Evolutionary conservation across 2,329 filamentous ascomycete genomes (phyloP).

Genomic region (Pseudogymnoascus sp.): DNA sequence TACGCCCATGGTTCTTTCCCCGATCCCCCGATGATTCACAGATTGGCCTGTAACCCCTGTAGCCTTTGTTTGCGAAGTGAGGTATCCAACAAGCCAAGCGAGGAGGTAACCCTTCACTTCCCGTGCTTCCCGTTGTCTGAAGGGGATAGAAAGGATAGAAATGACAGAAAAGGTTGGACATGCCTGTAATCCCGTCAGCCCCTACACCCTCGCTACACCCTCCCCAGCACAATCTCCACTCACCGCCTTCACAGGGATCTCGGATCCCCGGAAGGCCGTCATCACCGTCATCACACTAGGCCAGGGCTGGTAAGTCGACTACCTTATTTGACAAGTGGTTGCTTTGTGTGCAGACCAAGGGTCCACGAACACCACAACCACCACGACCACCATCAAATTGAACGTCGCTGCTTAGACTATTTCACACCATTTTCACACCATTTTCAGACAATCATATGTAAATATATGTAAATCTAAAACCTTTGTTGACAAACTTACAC

Average conservation of each 20-base stretch:
- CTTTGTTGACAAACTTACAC: background rate
- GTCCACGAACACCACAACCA: too few relatives aligned
- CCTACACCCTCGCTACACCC: background rate
- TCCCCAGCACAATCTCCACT: background rate
- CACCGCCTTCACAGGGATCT: background rate
- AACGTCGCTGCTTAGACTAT: background rate
- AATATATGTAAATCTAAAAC: background rate
- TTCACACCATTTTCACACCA: too few relatives aligned
- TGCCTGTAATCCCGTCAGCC: background rate
- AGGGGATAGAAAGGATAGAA: too few relatives aligned
- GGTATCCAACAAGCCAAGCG: background rate
- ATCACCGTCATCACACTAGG: background rate
- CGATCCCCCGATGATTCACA: background rate
- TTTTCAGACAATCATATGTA: background rate
- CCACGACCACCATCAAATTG: background rate
- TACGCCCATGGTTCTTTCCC: background rate
- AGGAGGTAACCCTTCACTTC: background rate
- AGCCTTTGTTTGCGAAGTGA: background rate
- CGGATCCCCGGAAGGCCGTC: background rate
- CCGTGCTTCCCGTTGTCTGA: background rate
- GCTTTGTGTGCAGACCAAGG: background rate
- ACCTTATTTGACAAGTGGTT: constrained; percentile 5
- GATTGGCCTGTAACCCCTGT: background rate
- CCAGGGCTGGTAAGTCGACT: background rate
- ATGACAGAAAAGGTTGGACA: background rate